Base-by-base conservation (phyloP, 305 asterid genomes). In the Fraxinus platypoda region DNA sequence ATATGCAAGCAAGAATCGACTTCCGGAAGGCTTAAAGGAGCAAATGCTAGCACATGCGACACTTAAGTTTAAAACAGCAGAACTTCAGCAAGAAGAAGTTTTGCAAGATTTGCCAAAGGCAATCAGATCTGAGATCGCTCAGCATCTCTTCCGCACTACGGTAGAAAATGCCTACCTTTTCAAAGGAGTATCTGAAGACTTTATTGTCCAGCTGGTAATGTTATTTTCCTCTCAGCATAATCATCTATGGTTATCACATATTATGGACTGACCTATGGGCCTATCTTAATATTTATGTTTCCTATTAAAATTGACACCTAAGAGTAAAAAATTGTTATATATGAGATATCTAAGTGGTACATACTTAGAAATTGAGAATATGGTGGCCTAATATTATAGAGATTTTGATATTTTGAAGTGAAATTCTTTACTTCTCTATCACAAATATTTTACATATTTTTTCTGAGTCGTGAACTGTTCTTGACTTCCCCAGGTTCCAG, bases 1-100 rank as follows among this genome's bases (percentile, higher is more conserved):
- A 19, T 95, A 95, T 82, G 91, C 97, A 78, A 94, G 97, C 93
- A 95, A 95, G 90, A 94, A 90, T 33, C 83, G 92, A 85, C 94
- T 95, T 78, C 98, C 98, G 34, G 94, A 91, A 78, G 86, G 90
- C 59, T 81, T 94, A 78, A 94, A 92, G 87, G 99, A 92, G 84
- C 95, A 95, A 91, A 91, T 94, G 97, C 88, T 94, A 81, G 98
- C 99, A 86, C 98, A 94, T 71, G 79, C 83, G 82, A 88, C 97
- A 3, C 97, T 95, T 75, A 93, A 91, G 86, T 95, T 92, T 91
- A 94, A 89, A 89, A 94, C 99, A 2, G 97, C 98, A 52, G 95
- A 94, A 85, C 89, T 94, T 81, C 97, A 95, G 87, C 98, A 95
- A 86, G 98, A 95, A 86, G 93, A 90, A 90, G 97, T 92, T 72